A percentile compares a stretch with the other conserved stretches of the same genome.
These are phyloP conservation scores for Escovopsis sp. DNA, from an alignment of 2,329 filamentous ascomycete species.

Conservation along the genomic window DNA sequence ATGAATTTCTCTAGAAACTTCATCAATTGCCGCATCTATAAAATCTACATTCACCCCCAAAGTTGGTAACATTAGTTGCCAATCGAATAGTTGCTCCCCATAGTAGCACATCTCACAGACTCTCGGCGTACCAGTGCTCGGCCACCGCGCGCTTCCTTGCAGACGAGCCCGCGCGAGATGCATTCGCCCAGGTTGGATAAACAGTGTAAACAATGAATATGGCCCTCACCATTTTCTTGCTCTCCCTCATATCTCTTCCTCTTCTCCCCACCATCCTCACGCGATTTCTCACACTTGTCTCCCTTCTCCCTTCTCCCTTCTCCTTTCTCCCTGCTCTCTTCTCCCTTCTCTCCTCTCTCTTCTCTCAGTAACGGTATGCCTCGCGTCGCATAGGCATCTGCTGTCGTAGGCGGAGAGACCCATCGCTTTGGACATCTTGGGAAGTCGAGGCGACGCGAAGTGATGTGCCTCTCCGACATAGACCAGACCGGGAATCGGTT, in stretches of 20 bases:
- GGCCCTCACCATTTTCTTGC: constrained; percentile 14
- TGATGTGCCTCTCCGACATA: neutral
- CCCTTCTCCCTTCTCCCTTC: neutral
- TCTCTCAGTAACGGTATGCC: neutral
- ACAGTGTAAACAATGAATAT: constrained; percentile 15
- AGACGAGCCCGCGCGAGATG: constrained; percentile 11
- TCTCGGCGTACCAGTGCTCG: constrained; percentile 11
- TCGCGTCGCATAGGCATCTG: too few species aligned
- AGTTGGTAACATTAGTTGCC: too few species aligned
- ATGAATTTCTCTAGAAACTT: too few species aligned
- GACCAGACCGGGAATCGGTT: too few species aligned
- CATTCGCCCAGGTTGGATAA: constrained; percentile 11
- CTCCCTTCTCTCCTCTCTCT: neutral
- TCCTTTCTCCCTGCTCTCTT: neutral
- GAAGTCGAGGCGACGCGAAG: neutral
- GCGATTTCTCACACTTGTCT: constrained; percentile 1
- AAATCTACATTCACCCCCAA: too few species aligned
- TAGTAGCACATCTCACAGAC: neutral
- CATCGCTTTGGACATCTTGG: neutral
- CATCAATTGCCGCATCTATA: too few species aligned
- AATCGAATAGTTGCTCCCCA: too few species aligned
- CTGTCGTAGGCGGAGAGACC: neutral
- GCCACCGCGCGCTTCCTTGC: constrained; percentile 19
- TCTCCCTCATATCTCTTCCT: constrained; percentile 1
- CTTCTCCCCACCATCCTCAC: constrained; percentile 3